Evolutionary conservation across 495 filamentous ascomycete species (phyloP), one percentile per base, ranked within the genome.

Genomic region (Podospora pseudocomata): DNA sequence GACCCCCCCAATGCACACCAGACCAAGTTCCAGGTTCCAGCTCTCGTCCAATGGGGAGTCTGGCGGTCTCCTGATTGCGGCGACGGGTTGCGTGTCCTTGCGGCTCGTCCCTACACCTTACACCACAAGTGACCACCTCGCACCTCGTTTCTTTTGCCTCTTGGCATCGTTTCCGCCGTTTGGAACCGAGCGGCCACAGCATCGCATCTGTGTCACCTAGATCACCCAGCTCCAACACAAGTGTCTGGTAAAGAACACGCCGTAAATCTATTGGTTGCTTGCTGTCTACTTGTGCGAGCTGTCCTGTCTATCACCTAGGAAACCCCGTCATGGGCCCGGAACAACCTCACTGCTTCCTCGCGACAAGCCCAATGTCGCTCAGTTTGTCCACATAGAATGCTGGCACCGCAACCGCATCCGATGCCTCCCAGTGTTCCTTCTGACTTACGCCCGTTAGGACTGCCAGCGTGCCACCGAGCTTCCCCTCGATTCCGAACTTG

Each of bases 371-470:
- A 60, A 97, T 79, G 82, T 97, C 94, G 54, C 91, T 88, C 71
- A 98, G 78, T 77, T 84, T 87, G 78, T 97, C 91, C 66, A 93
- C 84, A 80, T 93, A 97, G 65, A 85, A 94, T 67, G 84, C 83
- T 6, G 94, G 94, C 64, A 89, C 85, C 2, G 89, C 85, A 7
- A 78, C 72, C 13, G 82, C 83, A 9, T 84, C 88, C 39, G 86
- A 81, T 0, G 83, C 86, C 72, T 91, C 84, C 80, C 94, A 91
- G 70, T 98, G 90, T 67, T 90, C 87, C 80, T 91, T 90, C 71
- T 87, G 91, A 67, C 82, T 89, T 26, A 99, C 94, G 9, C 95
- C 95, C 1, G 95, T 97, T 79, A 97, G 79, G 16, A 99, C 95
- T 20, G 87, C 91, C 71, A 99, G 79, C 19, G 95, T 99, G 0